These are phyloP conservation scores for Mortierella sp. DNA, from an alignment of 371 early-diverging fungal genomes.

Conservation along the genomic window DNA sequence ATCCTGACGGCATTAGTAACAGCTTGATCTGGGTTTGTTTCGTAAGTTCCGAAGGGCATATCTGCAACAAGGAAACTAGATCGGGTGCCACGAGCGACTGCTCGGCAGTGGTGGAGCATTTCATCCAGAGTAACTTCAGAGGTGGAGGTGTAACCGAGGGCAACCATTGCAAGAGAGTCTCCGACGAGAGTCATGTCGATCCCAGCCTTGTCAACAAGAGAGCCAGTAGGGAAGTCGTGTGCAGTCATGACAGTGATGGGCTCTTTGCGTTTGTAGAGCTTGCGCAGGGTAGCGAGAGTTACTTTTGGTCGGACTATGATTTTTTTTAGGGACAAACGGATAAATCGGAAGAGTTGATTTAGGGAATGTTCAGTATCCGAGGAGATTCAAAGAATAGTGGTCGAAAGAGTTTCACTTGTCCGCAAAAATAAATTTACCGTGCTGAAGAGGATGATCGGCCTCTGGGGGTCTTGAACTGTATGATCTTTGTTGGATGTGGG, in stretches of 20 bases:
- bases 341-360: neutral
- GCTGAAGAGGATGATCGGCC: slow-evolving; percentile 15
- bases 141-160: slow-evolving; percentile 90
- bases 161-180: slow-evolving; percentile 97
- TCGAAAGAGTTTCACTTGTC: neutral
- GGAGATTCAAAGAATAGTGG: neutral
- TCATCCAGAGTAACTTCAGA: slow-evolving; percentile 92
- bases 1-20: slow-evolving; percentile 83
- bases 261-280: slow-evolving; percentile 75
- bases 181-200: slow-evolving; percentile 94
- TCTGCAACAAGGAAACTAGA: slow-evolving; percentile 87
- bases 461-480: slow-evolving; percentile 24
- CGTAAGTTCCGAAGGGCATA: slow-evolving; percentile 95
- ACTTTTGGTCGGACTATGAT: slow-evolving; percentile 77
- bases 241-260: slow-evolving; percentile 92
- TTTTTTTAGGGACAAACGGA: neutral
- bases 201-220: slow-evolving; percentile 84
- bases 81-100: slow-evolving; percentile 87
- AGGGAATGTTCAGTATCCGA: neutral
- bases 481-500: neutral
- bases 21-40: slow-evolving; percentile 79
- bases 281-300: slow-evolving; percentile 82
- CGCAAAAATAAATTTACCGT: slow-evolving; percentile 14
- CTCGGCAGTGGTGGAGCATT: slow-evolving; percentile 95
- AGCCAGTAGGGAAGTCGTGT: slow-evolving; percentile 91